Percentiles rank a stretch among this genome's conserved stretches.
These are phyloP conservation scores for Dimocarpus longan DNA, from an alignment of 345 rosid species.

Conservation along the genomic window DNA sequence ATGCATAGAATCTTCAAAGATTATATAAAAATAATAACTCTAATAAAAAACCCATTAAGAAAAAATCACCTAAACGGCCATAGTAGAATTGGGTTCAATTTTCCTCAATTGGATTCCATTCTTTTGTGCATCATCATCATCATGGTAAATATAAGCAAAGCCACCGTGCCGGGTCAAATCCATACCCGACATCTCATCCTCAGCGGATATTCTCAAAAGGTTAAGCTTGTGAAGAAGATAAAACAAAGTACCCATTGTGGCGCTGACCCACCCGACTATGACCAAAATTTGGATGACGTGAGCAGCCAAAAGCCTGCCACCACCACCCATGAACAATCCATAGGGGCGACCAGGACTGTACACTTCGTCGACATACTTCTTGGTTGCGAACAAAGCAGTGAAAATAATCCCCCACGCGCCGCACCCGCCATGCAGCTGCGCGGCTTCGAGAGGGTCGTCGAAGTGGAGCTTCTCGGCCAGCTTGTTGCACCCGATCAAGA, in stretches of 20 bases:
- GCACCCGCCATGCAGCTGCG: constrained; percentile 92
- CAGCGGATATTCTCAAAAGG: constrained; percentile 67
- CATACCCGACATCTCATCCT: constrained; percentile 88
- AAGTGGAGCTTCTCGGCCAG: constrained; percentile 56
- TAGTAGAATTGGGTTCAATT: constrained; percentile 35
- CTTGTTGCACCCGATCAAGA: constrained; percentile 73
- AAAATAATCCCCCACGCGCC: constrained; percentile 90
- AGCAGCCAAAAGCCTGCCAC: constrained; percentile 77
- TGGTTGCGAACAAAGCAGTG: constrained; percentile 70
- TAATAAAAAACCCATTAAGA: not conserved
- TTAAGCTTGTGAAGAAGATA: constrained; percentile 52
- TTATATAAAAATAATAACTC: not conserved
- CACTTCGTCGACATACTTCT: constrained; percentile 57
- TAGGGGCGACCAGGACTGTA: constrained; percentile 48
- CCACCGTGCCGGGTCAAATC: constrained; percentile 90
- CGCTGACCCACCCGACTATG: constrained; percentile 79
- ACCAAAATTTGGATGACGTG: constrained; percentile 74
- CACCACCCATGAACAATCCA: constrained; percentile 91
- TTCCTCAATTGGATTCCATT: constrained; percentile 42
- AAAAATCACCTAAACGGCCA: constrained; percentile 16
- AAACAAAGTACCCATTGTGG: constrained; percentile 81
- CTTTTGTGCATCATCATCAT: constrained; percentile 47
- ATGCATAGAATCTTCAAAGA: not conserved
- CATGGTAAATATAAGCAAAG: constrained; percentile 76
- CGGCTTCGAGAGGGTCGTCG: constrained; percentile 86